Evolutionary conservation across 2,329 filamentous ascomycete genomes (phyloP), one percentile per base, ranked within the genome.

Genomic region (Aspergillus floridensis): DNA sequence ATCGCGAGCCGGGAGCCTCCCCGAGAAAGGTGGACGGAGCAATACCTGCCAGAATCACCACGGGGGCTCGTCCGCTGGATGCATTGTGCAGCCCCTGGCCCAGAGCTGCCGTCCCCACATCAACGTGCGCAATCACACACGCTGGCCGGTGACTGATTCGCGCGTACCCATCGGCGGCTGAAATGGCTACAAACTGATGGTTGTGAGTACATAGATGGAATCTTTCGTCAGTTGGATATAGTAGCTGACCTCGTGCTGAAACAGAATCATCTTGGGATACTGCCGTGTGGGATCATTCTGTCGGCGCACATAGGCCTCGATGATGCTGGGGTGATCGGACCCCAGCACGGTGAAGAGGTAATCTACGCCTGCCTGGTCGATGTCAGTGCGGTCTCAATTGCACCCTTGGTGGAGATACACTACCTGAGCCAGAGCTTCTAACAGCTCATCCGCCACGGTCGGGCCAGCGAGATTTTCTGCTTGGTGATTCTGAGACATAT

Each of bases 311-410:
- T 59, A 59, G 38, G 59, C 59, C 32, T 61, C 59, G 12, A 61
- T 61, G 41, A 61, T 59, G 31, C 59, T 61, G 14, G 59, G 59
- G n/a, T 61, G 59, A 26, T 61, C 59, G 4, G 59, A 61, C 16
- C 59, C 59, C 6, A 61, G 56, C 6, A 59, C 56, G 32, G 56
- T 54, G 48, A 61, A 61, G 38, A 61, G 51, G 22, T 61, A 54
- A 32, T 58, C 56, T 38, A 61, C 52, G 7, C 59, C 59, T 2
- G 59, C 59, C 52, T 54, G 38, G 14, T 44, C 14, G 14, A 8
- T 44, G 41, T 53, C n/a, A 5, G 16, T 21, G 52, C 29, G 16
- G 29, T 16, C 12, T 3, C 6, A 19, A 11, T 44, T 4, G 22
- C 16, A 19, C 2, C 8, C 22, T 26, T 26, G 38, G 14, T 12